phyloP scores from a whole-genome alignment of 1,284 basidiomycete genomes.

The Naganishia albida region DNA sequence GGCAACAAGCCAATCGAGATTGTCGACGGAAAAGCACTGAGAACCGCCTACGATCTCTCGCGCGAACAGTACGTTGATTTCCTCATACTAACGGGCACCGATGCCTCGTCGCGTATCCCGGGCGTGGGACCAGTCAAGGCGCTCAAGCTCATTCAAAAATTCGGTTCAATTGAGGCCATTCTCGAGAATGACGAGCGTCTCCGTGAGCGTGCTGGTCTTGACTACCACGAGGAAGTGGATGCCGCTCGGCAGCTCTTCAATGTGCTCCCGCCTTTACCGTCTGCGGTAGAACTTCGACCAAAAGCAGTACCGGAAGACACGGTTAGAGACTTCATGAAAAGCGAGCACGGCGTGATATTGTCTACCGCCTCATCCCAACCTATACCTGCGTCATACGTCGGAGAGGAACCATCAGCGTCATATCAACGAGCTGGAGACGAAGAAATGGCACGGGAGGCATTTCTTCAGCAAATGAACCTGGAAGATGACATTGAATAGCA shows the following conservation, averaged over 20 bases:
- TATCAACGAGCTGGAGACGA: not conserved
- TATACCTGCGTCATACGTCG: not conserved
- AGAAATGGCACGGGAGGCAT: conserved; percentile 4
- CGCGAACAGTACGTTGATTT: conserved; percentile 71
- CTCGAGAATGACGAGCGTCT: conserved; percentile 54
- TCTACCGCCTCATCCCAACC: not conserved
- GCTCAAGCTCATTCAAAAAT: conserved; percentile 66
- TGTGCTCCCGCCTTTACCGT: conserved; percentile 43
- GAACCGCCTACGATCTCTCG: conserved; percentile 62
- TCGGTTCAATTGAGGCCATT: conserved; percentile 73
- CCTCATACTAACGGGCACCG: conserved; percentile 79
- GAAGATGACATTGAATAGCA: not conserved
- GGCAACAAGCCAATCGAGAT: conserved; percentile 62
- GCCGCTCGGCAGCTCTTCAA: conserved; percentile 50
- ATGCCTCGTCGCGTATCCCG: conserved; percentile 78
- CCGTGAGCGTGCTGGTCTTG: conserved; percentile 36
- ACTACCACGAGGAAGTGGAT: conserved; percentile 45
- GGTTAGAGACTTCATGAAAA: conserved; percentile 42
- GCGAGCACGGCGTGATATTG: conserved; percentile 41
- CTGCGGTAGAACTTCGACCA: conserved; percentile 31
- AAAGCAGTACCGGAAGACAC: conserved; percentile 35
- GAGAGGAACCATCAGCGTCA: not conserved
- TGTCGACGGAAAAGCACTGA: conserved; percentile 67
- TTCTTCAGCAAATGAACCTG: not conserved
- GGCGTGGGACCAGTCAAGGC: conserved; percentile 74